Percentiles rank a stretch among this genome's conserved stretches.
phyloP scores from a whole-genome alignment of 148 eudicot genomes.

The Amaranthus palmeri region DNA sequence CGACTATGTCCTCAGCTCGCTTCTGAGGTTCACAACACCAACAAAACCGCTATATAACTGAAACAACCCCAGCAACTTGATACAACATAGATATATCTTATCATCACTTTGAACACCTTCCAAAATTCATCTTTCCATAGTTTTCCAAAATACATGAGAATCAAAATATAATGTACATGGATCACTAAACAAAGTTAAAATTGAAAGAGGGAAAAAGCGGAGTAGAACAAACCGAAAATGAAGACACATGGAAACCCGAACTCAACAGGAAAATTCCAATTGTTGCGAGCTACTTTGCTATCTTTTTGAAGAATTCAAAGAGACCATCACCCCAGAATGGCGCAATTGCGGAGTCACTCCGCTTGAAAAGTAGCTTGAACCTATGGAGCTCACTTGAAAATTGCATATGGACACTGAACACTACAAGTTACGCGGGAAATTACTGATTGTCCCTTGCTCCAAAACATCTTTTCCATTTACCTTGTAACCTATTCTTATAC shows the following conservation, averaged over 20 bases:
- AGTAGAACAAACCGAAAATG: conserved; percentile 27
- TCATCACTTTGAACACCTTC: conserved; percentile 11
- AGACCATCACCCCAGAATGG: conserved; percentile 14
- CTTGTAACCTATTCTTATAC: conserved; percentile 76
- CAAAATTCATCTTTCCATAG: conserved; percentile 27
- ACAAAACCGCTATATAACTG: neutral
- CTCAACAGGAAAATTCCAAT: neutral
- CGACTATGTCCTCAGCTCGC: conserved; percentile 23
- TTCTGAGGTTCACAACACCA: conserved; percentile 1
- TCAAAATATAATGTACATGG: conserved; percentile 43
- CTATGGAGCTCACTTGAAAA: conserved; percentile 16
- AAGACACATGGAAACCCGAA: conserved; percentile 6
- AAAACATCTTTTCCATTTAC: conserved; percentile 56
- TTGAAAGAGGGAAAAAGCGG: conserved; percentile 13
- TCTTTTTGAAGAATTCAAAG: conserved; percentile 13
- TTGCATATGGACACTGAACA: conserved; percentile 8
- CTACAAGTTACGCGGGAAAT: conserved; percentile 76
- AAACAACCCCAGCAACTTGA: conserved; percentile 21
- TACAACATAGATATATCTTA: conserved; percentile 12
- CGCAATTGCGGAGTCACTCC: conserved; percentile 22
- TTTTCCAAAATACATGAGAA: conserved; percentile 16
- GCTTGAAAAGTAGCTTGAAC: conserved; percentile 19
- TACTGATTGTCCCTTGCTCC: conserved; percentile 93
- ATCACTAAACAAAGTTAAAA: conserved; percentile 19
- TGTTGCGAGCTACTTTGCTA: conserved; percentile 19